Evolutionary conservation across 176 grass and related monocot species (phyloP), one percentile per base, ranked within the genome.

Genomic region (Avena sativa): DNA sequence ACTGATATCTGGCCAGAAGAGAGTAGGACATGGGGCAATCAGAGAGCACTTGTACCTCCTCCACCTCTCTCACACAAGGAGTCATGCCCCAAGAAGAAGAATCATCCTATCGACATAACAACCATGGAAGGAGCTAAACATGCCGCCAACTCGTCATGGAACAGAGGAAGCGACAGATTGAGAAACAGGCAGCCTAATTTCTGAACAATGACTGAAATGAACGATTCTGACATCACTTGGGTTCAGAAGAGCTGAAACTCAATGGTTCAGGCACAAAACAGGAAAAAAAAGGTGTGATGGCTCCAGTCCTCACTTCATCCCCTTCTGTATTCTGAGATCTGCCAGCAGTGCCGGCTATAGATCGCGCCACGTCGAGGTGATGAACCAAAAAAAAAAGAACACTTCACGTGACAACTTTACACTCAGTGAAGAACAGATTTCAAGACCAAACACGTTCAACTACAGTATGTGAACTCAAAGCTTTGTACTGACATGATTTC

Each of bases 171-270:
- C 30, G 13, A 17, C 14, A 68, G 65, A 68, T 5, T 68, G 30
- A 15, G 63, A 67, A 67, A 67, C 63, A 32, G 30, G 65, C 26
- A 67, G 28, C 28, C 64, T 67, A 68, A 67, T 67, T 68, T 68
- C 11, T 8, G 14, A 68, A 68, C 30, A 17, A 68, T 68, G 64
- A 68, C 30, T 8, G 5, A 60, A 36, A 68, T 15, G 30, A 68
- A 32, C 3, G 11, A 63, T 65, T 36, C 14, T 0, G 14, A 36
- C 28, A 36, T 68, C 65, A 34, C 36, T 36, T 32, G 65, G 30
- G 65, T 36, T 16, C 30, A 15, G 65, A 68, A 68, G 30, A 6
- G 30, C 65, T 16, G 12, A 36, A 68, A 68, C 65, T 68, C 65
- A 68, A 8, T 17, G 65, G 65, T 68, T 68, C 65, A 68, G 13